These are phyloP conservation scores for Tricharina praecox DNA, from an alignment of 495 filamentous ascomycete genomes.

Conservation along the genomic window DNA sequence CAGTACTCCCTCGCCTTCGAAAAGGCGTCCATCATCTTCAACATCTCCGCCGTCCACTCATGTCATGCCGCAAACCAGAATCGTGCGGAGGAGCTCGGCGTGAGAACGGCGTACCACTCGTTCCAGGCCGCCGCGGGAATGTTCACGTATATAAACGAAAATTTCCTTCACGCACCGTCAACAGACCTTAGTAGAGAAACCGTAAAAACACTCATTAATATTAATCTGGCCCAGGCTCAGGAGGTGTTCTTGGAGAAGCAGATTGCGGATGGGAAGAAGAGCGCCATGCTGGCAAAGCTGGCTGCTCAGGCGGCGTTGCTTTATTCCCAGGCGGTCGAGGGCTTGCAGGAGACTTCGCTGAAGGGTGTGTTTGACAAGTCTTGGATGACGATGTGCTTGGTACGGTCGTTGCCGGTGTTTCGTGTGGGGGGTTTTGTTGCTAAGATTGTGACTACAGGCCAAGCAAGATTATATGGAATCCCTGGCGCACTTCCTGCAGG, in stretches of 20 bases:
- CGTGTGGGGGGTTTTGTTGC: not conserved
- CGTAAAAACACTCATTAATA: constrained; percentile 78
- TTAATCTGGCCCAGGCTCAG: constrained; percentile 89
- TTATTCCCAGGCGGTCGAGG: constrained; percentile 73
- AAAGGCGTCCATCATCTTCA: constrained; percentile 98
- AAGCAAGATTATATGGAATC: constrained; percentile 76
- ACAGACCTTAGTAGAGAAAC: constrained; percentile 88
- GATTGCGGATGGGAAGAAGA: constrained; percentile 80
- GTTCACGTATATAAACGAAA: constrained; percentile 99
- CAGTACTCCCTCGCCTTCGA: constrained; percentile 96
- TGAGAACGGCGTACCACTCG: constrained; percentile 94
- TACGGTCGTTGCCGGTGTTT: not conserved
- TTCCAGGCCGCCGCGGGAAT: constrained; percentile 97
- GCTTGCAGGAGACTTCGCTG: constrained; percentile 78
- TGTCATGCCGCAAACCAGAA: constrained; percentile 91
- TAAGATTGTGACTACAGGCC: constrained; percentile 32
- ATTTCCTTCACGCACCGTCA: constrained; percentile 91
- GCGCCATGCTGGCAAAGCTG: constrained; percentile 78
- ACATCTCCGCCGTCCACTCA: constrained; percentile 91
- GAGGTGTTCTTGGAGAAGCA: constrained; percentile 97
- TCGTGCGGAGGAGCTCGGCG: constrained; percentile 72
- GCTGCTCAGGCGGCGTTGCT: constrained; percentile 78
- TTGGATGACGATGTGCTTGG: constrained; percentile 36
- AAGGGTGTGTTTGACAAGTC: constrained; percentile 89
- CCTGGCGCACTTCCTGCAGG: constrained; percentile 85